Base-by-base conservation (phyloP, 164 flowering plant genomes). In the Chimonanthus salicifolius region DNA sequence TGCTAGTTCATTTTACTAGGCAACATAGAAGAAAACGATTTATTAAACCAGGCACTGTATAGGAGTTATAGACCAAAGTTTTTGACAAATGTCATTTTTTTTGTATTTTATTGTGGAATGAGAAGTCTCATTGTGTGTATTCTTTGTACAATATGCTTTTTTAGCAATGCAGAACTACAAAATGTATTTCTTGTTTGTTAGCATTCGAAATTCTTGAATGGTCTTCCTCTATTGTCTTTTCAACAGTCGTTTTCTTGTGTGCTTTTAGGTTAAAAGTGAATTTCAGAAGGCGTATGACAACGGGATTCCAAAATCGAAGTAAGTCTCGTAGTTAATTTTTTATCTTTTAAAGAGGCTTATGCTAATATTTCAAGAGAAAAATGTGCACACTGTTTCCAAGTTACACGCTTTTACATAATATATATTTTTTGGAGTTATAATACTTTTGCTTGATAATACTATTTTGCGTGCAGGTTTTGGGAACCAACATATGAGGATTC, bases 211-310 rank as follows among this genome's bases (percentile, higher is more conserved):
- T 18, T 48, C 58, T 11, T 70, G 72, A 51, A 54, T 50, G 43
- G 11, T 69, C 71, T 51, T 51, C 7, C 18, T 65, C 47, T 21
- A 66, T 66, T n/a, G 47, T 66, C 9, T 45, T 65, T 44, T 44
- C 47, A 5, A 33, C 15, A 43, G n/a, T 72, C 48, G n/a, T 51
- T 18, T 71, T 62, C 4, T 69, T 64, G 60, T 72, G 48, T 45
- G 33, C 74, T 81, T 76, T 80, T 84, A 96, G 98, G 97, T 94
- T 71, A 84, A 89, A 74, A 96, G 99, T 83, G 97, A 96, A 86
- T 96, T 96, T 77, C 97, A 92, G 80, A 94, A 92, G 86, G 97
- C 94, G 71, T 96, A 96, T 83, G 98, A 92, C 78, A 91, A 88
- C 67, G 99, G 99, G 64, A 88, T 96, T 72, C 84, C 78, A 48